These are phyloP conservation scores for Stagonosporopsis tanaceti DNA, from an alignment of 2,329 filamentous ascomycete genomes.

Conservation along the genomic window DNA sequence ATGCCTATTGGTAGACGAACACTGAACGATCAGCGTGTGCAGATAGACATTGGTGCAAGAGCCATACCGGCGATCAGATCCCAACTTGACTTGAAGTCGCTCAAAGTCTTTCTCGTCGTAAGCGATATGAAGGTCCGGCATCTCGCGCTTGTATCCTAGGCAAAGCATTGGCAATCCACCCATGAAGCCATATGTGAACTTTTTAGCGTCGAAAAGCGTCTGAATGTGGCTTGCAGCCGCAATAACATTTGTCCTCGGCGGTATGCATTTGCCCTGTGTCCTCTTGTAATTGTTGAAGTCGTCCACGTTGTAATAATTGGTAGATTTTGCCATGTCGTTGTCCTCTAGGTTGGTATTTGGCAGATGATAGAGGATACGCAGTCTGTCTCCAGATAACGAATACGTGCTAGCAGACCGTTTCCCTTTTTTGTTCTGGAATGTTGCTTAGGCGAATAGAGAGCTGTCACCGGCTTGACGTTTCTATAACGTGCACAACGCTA, in stretches of 20 bases:
- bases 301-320: slow-evolving; percentile 36
- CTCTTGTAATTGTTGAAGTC: slow-evolving; percentile 35
- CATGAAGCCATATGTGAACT: slow-evolving; percentile 41
- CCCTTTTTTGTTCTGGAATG: not conserved
- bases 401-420: not conserved
- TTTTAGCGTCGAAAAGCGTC: slow-evolving; percentile 42
- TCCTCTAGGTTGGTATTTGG: not conserved
- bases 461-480: not conserved
- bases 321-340: slow-evolving; percentile 29
- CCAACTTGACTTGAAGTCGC: slow-evolving; percentile 39
- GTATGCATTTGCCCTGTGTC: slow-evolving; percentile 25
- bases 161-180: slow-evolving; percentile 45
- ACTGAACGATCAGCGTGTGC: slow-evolving; percentile 30
- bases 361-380: not conserved
- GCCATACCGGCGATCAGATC: slow-evolving; percentile 38
- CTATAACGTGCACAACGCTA: not conserved
- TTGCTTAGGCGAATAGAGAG: not conserved
- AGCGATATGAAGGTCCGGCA: slow-evolving; percentile 44
- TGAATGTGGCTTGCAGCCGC: slow-evolving; percentile 40
- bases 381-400: not conserved
- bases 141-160: slow-evolving; percentile 40
- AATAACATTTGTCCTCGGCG: slow-evolving; percentile 38
- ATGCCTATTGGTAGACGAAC: slow-evolving; percentile 39
- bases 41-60: too few relatives aligned
- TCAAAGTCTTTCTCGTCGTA: slow-evolving; percentile 44